phyloP scores from a whole-genome alignment of 2,329 filamentous ascomycete genomes.

The Furcasterigmium sp. region DNA sequence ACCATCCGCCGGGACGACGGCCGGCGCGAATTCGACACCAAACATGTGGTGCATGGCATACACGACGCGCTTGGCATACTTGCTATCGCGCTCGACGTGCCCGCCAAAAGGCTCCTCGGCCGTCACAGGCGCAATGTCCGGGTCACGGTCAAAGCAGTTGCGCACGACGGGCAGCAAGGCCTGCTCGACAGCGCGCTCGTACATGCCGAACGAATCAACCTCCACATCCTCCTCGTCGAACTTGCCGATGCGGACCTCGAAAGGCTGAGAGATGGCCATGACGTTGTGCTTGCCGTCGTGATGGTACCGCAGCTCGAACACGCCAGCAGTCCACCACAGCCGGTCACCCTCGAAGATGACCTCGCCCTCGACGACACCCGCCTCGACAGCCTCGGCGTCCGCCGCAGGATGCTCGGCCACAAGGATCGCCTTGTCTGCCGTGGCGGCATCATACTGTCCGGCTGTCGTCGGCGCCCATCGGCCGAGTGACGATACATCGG shows the following conservation, averaged over 20 bases:
- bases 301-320: conserved; percentile 96
- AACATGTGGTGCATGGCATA: conserved; percentile 97
- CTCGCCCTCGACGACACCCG: conserved; percentile 68
- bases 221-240: conserved; percentile 73
- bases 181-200: conserved; percentile 67
- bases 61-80: conserved; percentile 84
- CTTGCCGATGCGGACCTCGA: conserved; percentile 78
- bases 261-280: conserved; percentile 89
- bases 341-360: conserved; percentile 88
- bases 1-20: conserved; percentile 87
- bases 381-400: conserved; percentile 36
- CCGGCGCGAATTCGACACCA: conserved; percentile 89
- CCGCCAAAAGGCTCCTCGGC: conserved; percentile 79
- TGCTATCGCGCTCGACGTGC: conserved; percentile 78
- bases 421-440: conserved; percentile 72
- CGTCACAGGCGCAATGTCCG: conserved; percentile 79
- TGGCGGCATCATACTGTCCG: conserved; percentile 69
- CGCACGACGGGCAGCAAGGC: conserved; percentile 77
- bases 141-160: conserved; percentile 90
- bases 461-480: conserved; percentile 82
- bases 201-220: conserved; percentile 51
- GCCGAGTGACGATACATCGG: conserved; percentile 78
- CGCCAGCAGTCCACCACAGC: conserved; percentile 93
- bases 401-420: conserved; percentile 58
- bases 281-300: conserved; percentile 89